Conservation (phyloP, 306 rosid species). For the Vigna angularis region DNA sequence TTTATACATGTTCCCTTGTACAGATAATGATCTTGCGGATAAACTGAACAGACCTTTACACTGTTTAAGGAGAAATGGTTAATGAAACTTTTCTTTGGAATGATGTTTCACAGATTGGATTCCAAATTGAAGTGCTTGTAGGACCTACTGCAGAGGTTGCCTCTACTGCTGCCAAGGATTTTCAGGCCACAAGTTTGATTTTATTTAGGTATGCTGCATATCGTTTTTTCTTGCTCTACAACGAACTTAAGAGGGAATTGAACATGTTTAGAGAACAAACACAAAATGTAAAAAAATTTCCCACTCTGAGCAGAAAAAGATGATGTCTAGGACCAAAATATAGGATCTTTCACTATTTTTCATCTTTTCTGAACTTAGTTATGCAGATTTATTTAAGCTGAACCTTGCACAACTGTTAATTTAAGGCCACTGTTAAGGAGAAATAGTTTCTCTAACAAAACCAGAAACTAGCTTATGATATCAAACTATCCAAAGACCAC, state of each 20-base stretch:
- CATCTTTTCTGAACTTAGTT: not conserved
- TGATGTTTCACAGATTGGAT: constrained; percentile 57
- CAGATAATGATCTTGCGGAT: not conserved
- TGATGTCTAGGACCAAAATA: not conserved
- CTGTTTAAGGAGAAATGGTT: constrained; percentile 10
- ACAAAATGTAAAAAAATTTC: not conserved
- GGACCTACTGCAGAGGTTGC: constrained; percentile 61
- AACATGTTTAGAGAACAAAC: not conserved
- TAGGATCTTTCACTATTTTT: not conserved
- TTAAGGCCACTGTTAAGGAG: not conserved
- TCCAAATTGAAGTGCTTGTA: constrained; percentile 56
- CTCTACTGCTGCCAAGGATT: constrained; percentile 41
- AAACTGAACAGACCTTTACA: not conserved
- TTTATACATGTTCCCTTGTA: not conserved
- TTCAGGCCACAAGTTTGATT: constrained; percentile 67
- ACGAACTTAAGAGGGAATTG: not conserved
- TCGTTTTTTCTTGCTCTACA: not conserved
- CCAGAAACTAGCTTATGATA: constrained; percentile 1
- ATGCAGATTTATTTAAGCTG: not conserved
- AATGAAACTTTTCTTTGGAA: not conserved
- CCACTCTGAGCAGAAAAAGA: constrained; percentile 2
- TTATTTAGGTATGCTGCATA: constrained; percentile 68
- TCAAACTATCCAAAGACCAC: not conserved
- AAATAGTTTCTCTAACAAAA: not conserved
- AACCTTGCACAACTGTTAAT: not conserved